Evolutionary conservation across 202 grass and related monocot species (phyloP), one percentile per base, ranked within the genome.

Genomic region (Zoysia matrella): DNA sequence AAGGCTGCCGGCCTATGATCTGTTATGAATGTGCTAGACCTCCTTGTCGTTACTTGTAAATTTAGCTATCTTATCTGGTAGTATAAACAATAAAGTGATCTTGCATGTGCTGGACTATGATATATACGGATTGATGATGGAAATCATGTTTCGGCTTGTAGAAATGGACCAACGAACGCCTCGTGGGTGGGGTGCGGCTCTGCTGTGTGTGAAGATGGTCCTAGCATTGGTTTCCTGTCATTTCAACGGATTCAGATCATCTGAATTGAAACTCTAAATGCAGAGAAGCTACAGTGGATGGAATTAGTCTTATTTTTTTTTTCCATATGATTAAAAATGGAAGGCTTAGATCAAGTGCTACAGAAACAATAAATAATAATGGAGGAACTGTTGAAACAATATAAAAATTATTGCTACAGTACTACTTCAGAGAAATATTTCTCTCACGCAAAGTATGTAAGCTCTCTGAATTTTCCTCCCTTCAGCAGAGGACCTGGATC

Each of bases 161-260:
- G 80, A 87, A 87, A 76, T 87, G 84, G 84, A 80, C 84, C 84
- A 76, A 68, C 11, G 11, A 79, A 72, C 36, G 50, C 55, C 65
- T 55, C 1, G 56, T 75, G 76, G 50, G 58, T 83, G 88, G 88
- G 10, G 73, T 73, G 65, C 22, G 22, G 22, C 22, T 30, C 22
- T 30, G 22, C 48, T 11, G 18, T 65, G 56, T 55, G 60, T 47
- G 44, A 40, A 11, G 54, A 89, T 89, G 76, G 88, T 87, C 84
- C 88, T 76, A 45, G 47, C 50, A 67, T 78, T 51, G 60, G 57
- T 55, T 67, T 90, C 22, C 22, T 30, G 22, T 30, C 22, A 30
- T 30, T 30, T 30, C 22, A 0, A 30, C 22, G 22, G 22, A 30
- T 30, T 30, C 22, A 30, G 22, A 30, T 30, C 22, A 30, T 67